phyloP scores from a whole-genome alignment of 2,329 filamentous ascomycete genomes.

The Colletotrichum sp. region DNA sequence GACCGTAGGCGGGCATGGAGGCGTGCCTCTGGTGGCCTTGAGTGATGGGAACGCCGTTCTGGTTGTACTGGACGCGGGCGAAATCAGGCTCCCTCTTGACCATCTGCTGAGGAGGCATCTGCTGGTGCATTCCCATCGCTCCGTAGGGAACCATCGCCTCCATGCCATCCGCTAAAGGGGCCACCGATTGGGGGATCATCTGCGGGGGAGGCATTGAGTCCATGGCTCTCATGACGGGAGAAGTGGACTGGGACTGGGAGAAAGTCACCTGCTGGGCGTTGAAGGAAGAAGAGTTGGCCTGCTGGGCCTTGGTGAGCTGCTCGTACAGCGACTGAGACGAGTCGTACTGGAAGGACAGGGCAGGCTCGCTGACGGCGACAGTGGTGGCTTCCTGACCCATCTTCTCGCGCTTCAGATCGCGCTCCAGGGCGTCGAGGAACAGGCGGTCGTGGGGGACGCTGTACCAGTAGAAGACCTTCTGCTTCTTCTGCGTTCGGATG shows the following conservation, averaged over 20 bases:
- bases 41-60: conserved; percentile 84
- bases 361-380: conserved; percentile 94
- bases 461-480: conserved; percentile 99
- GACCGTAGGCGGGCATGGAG: conserved; percentile 94
- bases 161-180: conserved; percentile 65
- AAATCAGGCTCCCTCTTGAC: conserved; percentile 92
- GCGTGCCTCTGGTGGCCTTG: conserved; percentile 90
- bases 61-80: conserved; percentile 84
- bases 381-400: conserved; percentile 99
- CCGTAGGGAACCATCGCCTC: conserved; percentile 77
- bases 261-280: conserved; percentile 75
- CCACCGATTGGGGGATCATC: conserved; percentile 70
- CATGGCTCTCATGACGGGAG: conserved; percentile 87
- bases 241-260: conserved; percentile 80
- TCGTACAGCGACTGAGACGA: conserved; percentile 99
- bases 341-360: conserved; percentile 98
- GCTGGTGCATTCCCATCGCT: conserved; percentile 54
- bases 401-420: conserved; percentile 98
- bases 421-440: conserved; percentile 96
- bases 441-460: conserved; percentile 97
- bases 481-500: conserved; percentile 99
- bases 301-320: conserved; percentile 98
- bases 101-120: conserved; percentile 54
- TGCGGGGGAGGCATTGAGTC: conserved; percentile 93
- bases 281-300: conserved; percentile 98